These are phyloP conservation scores for Lactarius tabidus DNA, from an alignment of 768 basidiomycete species.

Conservation along the genomic window DNA sequence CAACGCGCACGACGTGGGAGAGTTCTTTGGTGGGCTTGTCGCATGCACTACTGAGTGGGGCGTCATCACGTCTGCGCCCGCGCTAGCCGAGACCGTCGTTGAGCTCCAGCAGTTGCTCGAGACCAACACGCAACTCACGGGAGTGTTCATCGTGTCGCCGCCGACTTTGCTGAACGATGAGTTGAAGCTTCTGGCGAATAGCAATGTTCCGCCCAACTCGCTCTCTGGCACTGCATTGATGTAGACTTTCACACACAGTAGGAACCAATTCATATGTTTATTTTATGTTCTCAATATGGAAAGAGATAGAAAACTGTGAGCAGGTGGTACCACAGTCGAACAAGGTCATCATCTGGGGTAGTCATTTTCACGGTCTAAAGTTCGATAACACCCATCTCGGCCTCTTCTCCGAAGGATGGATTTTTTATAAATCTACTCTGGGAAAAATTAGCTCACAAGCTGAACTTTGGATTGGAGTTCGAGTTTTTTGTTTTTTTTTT, in stretches of 20 bases:
- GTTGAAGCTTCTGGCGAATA: background rate
- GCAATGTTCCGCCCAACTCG: background rate
- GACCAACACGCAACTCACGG: background rate
- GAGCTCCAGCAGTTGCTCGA: background rate
- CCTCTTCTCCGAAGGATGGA: no score
- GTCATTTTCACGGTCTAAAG: no score
- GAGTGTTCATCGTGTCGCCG: background rate
- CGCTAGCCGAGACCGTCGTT: background rate
- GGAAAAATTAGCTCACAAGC: no score
- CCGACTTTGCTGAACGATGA: background rate
- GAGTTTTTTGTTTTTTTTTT: no score
- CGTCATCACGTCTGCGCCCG: background rate
- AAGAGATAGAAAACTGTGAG: no score
- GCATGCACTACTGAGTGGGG: background rate
- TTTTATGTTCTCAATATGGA: no score
- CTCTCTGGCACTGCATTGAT: background rate
- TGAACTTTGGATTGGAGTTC: no score
- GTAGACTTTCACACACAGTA: background rate
- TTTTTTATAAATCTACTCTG: no score
- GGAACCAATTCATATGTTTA: background rate
- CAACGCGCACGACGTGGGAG: background rate
- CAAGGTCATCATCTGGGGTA: no score
- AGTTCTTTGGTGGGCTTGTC: background rate
- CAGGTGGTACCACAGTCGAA: no score
- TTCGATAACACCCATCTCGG: no score